Conservation (phyloP, 495 filamentous ascomycete genomes). For the Daldinia loculata region DNA sequence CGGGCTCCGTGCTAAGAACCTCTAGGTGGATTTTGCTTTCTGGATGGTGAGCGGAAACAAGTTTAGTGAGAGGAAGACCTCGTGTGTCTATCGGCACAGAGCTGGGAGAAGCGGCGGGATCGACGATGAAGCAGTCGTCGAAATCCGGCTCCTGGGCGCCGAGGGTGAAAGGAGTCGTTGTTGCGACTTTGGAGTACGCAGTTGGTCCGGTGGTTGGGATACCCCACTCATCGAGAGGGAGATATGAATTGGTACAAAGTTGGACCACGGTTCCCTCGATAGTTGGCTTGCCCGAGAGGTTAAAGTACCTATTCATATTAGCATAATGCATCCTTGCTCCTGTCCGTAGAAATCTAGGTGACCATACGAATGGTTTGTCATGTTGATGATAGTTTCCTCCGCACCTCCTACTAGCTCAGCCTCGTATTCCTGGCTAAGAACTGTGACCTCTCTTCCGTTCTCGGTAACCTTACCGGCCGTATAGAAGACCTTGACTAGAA, state of each 20-base stretch:
- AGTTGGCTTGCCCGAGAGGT: conserved; percentile 71
- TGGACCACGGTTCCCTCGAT: conserved; percentile 80
- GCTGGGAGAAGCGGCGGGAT: conserved; percentile 53
- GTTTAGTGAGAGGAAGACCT: conserved; percentile 63
- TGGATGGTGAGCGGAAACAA: conserved; percentile 75
- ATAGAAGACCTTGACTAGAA: conserved; percentile 82
- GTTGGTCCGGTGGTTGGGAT: conserved; percentile 70
- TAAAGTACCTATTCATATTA: conserved; percentile 79
- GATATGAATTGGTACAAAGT: conserved; percentile 74
- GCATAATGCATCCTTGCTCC: not conserved
- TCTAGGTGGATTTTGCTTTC: conserved; percentile 79
- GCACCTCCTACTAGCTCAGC: conserved; percentile 78
- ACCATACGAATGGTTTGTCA: conserved; percentile 92
- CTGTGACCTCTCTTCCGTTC: conserved; percentile 66
- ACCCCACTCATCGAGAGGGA: conserved; percentile 73
- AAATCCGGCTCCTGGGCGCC: conserved; percentile 73
- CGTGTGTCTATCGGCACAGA: conserved; percentile 82
- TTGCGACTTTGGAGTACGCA: conserved; percentile 67
- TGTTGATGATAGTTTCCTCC: conserved; percentile 85
- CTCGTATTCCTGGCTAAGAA: conserved; percentile 88
- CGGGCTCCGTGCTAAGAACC: conserved; percentile 87
- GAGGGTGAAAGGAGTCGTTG: conserved; percentile 73
- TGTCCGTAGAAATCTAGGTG: not conserved
- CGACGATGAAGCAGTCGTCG: conserved; percentile 89
- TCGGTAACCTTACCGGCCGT: conserved; percentile 71